These are phyloP conservation scores for Fusarium phyllophilum DNA, from an alignment of 2,329 filamentous ascomycete species.

Conservation along the genomic window DNA sequence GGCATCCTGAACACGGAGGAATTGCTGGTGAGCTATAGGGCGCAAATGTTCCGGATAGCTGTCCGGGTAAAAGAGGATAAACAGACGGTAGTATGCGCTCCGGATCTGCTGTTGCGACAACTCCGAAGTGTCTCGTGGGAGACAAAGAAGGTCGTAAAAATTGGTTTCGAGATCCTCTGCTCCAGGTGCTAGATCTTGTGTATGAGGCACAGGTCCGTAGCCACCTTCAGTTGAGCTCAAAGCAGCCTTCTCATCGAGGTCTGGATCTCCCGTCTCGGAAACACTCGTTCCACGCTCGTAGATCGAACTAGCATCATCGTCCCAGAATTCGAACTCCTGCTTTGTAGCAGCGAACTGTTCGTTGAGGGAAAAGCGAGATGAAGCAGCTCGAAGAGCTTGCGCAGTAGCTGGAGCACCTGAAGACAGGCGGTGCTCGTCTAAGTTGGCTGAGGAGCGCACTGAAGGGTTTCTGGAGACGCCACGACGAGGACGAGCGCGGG, in stretches of 20 bases:
- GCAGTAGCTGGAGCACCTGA: conserved; percentile 18
- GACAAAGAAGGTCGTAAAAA: conserved; percentile 58
- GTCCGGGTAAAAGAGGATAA: conserved; percentile 57
- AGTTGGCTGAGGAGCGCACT: conserved; percentile 38
- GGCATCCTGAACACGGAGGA: conserved; percentile 54
- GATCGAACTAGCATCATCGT: conserved; percentile 59
- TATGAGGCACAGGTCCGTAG: background rate
- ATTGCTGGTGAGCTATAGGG: conserved; percentile 53
- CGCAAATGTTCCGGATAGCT: conserved; percentile 53
- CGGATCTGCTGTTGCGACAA: conserved; percentile 51
- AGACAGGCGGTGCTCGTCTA: conserved; percentile 37
- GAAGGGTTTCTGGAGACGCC: conserved; percentile 38
- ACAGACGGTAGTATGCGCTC: conserved; percentile 57
- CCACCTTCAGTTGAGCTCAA: conserved; percentile 24
- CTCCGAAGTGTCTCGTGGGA: conserved; percentile 48
- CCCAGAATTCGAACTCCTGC: conserved; percentile 58
- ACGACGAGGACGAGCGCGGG: conserved; percentile 36
- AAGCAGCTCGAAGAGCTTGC: conserved; percentile 49
- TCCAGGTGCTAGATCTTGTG: background rate
- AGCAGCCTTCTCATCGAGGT: conserved; percentile 24
- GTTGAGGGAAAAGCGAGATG: conserved; percentile 58
- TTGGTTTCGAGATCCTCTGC: conserved; percentile 42
- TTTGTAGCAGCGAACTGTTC: conserved; percentile 61
- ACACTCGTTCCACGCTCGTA: conserved; percentile 48
- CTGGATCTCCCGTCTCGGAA: conserved; percentile 31